Evolutionary conservation across 1,284 basidiomycete species (phyloP).

Genomic region (Apiotrichum sp.): DNA sequence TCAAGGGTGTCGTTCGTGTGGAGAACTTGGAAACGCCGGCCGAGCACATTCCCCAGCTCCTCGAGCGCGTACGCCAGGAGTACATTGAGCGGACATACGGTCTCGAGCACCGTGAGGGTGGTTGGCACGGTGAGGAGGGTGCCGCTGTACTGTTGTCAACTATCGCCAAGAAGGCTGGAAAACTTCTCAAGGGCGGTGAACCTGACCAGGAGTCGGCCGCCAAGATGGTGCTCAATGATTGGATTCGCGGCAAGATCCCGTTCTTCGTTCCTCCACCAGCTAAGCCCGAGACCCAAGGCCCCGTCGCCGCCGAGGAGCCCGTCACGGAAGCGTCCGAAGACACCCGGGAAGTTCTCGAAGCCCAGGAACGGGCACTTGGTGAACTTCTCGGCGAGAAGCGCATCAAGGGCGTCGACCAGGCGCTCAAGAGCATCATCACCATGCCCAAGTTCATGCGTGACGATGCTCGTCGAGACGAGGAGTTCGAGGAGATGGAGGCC

Average conservation of each 20-base stretch:
- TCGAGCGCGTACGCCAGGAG: slow-evolving; percentile 83
- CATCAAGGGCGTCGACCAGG: slow-evolving; percentile 55
- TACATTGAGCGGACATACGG: slow-evolving; percentile 90
- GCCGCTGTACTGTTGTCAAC: slow-evolving; percentile 75
- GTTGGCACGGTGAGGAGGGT: slow-evolving; percentile 51
- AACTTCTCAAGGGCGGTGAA: slow-evolving; percentile 89
- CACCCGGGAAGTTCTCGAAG: slow-evolving; percentile 35
- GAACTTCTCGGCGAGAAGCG: slow-evolving; percentile 45
- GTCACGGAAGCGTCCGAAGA: slow-evolving; percentile 27
- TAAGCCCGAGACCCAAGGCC: slow-evolving; percentile 41
- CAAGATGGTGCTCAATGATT: slow-evolving; percentile 93
- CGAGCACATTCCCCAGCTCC: slow-evolving; percentile 83
- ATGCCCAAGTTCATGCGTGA: slow-evolving; percentile 52
- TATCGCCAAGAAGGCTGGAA: slow-evolving; percentile 84
- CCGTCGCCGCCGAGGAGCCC: slow-evolving; percentile 24
- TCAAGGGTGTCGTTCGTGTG: slow-evolving; percentile 95
- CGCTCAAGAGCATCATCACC: slow-evolving; percentile 54
- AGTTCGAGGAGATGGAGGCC: slow-evolving; percentile 39
- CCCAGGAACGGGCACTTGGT: slow-evolving; percentile 41
- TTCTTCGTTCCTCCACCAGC: slow-evolving; percentile 50
- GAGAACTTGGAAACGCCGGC: slow-evolving; percentile 91
- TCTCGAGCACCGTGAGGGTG: slow-evolving; percentile 53
- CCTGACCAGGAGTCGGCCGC: slow-evolving; percentile 88
- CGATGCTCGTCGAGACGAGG: slow-evolving; percentile 44
- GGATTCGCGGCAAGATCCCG: slow-evolving; percentile 80